Base-by-base conservation (phyloP, 352 stramenopile genomes). In the Blastocystis sp. region DNA sequence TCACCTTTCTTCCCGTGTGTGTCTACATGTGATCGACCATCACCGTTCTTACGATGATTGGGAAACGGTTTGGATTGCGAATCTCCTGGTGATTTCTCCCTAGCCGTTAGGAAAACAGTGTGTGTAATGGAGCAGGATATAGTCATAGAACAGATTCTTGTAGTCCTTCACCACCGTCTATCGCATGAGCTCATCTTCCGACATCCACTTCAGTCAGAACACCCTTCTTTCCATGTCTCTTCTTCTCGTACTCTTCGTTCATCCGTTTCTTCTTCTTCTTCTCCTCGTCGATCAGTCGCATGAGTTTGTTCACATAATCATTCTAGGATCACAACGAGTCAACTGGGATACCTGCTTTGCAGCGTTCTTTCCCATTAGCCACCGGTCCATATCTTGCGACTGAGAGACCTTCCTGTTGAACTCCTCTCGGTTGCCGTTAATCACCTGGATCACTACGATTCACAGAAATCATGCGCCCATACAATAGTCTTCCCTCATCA, bases 231-330 rank as follows among this genome's bases (percentile, higher is more conserved):
- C 52, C 48, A 14, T 19, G 48, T 11, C 66, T 66, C 45, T 59
- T 63, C 21, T 45, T 64, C 0, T 48, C 28, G 48, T 65, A 63
- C 24, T 81, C 52, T 42, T 81, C 43, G 64, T 38, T 21, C 40
- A 66, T 81, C 48, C 48, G 59, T 63, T 62, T 43, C 42, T 54
- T 24, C 45, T 65, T 21, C 54, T 63, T n/a, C 11, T 65, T 81
- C n/a, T 81, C 71, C 19, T 81, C 52, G 19, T 64, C 24, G 10
- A 81, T 65, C 40, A 54, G 43, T 4, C 66, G 64, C 60, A 38
- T n/a, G 34, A 81, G n/a, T 52, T 81, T 40, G 59, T 28, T 81
- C n/a, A 54, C 48, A 54, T 81, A 81, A 28, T 54, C 42, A 65
- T 45, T 45, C 71, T 81, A 81, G 3, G 40, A 40, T 45, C 6